phyloP scores from a whole-genome alignment of 2,329 filamentous ascomycete genomes.

The Metarhizium guizhouense region DNA sequence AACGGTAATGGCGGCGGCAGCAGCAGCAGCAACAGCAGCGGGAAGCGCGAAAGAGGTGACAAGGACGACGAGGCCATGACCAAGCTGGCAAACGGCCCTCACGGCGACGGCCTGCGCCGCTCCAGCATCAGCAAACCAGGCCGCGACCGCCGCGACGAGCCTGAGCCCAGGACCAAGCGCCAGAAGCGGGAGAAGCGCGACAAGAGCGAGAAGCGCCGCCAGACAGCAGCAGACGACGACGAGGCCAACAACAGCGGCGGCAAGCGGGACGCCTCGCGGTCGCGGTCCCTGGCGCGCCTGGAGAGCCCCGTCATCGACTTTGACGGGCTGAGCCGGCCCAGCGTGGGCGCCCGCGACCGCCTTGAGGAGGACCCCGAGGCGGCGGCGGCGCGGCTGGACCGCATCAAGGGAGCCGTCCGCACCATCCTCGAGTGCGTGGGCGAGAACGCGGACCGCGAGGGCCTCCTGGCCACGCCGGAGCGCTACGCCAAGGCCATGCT shows the following conservation, averaged over 20 bases:
- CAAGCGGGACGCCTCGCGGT: not conserved
- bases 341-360: not conserved
- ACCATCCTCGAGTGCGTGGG: slow-evolving; percentile 62
- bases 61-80: not conserved
- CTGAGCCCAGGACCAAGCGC: slow-evolving; percentile 5
- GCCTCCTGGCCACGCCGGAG: slow-evolving; percentile 61
- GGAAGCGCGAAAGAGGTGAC: not conserved
- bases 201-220: not conserved
- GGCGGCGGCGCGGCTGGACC: not conserved
- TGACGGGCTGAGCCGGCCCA: not conserved
- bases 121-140: slow-evolving; percentile 8
- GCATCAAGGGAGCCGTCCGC: slow-evolving; percentile 44
- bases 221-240: not conserved
- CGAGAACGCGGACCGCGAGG: slow-evolving; percentile 58
- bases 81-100: slow-evolving; percentile 3
- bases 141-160: slow-evolving; percentile 6
- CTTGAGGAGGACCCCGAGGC: not conserved
- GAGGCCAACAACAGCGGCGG: not conserved
- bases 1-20: not conserved
- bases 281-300: not conserved
- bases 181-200: slow-evolving; percentile 2
- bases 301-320: not conserved
- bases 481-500: slow-evolving; percentile 94
- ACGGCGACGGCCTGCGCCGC: slow-evolving; percentile 3
- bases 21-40: not conserved